Percentiles rank a stretch among this genome's conserved stretches.
Evolutionary conservation across 176 grass and related monocot species (phyloP).

Genomic region (Oryza rufipogon): DNA sequence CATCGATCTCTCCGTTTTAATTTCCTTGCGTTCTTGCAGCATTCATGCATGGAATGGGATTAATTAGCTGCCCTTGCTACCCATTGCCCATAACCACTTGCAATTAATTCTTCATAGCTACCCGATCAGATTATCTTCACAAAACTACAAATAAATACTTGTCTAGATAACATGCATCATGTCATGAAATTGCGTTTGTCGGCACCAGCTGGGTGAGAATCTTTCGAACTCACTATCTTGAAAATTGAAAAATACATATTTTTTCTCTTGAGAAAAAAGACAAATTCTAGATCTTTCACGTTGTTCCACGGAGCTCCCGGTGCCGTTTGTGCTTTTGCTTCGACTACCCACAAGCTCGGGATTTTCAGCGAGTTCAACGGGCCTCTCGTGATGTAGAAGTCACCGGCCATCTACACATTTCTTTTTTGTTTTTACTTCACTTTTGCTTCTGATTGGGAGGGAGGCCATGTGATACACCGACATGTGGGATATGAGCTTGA

Average conservation of each 20-base stretch:
- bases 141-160: background rate
- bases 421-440: background rate
- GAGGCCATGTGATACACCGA: background rate
- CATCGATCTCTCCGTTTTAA: background rate
- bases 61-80: background rate
- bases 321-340: background rate
- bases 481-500: background rate
- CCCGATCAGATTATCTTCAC: background rate
- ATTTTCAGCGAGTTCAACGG: background rate
- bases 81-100: background rate
- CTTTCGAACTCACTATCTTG: background rate
- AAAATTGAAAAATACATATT: background rate
- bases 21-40: background rate
- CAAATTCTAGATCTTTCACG: background rate
- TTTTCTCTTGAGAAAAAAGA: background rate
- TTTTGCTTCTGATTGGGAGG: background rate
- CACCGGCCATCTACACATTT: background rate
- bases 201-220: background rate
- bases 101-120: background rate
- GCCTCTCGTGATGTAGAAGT: background rate
- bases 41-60: background rate
- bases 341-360: background rate
- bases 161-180: background rate
- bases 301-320: background rate
- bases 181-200: background rate